These are phyloP conservation scores for Intubia oerlemansii DNA, from an alignment of 2,329 filamentous ascomycete genomes.

Conservation along the genomic window DNA sequence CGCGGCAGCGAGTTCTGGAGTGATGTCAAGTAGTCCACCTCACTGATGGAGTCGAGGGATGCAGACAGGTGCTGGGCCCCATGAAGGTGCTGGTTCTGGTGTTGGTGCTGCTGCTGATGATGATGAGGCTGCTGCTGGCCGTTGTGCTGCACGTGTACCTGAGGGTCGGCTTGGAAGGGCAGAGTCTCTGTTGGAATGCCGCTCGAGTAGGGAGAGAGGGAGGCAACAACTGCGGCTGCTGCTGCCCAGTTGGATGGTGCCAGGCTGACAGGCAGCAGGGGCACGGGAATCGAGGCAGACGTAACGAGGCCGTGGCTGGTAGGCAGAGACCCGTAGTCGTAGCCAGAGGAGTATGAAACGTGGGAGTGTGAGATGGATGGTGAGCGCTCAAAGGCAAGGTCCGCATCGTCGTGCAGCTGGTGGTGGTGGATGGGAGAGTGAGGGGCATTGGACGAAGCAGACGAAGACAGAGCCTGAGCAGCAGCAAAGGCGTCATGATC, in stretches of 20 bases:
- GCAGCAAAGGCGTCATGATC: conserved; percentile 13
- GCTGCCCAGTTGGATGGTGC: conserved; percentile 5
- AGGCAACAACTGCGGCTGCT: not conserved
- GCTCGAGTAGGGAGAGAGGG: conserved; percentile 5
- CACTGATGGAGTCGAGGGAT: conserved; percentile 37
- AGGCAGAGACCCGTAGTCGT: conserved; percentile 22
- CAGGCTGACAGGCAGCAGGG: conserved; percentile 4
- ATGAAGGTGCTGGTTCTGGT: conserved; percentile 14
- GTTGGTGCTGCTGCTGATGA: conserved; percentile 1
- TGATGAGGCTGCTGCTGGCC: conserved; percentile 2
- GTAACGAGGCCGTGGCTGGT: conserved; percentile 1
- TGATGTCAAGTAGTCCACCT: conserved; percentile 37
- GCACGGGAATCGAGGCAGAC: conserved; percentile 1
- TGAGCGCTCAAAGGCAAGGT: conserved; percentile 17
- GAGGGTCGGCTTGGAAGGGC: not conserved
- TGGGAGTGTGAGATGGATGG: conserved; percentile 25
- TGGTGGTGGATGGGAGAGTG: conserved; percentile 11
- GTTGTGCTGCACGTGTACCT: conserved; percentile 1
- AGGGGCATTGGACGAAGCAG: not conserved
- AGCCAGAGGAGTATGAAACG: conserved; percentile 16
- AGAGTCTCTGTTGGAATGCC: conserved; percentile 4
- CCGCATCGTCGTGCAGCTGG: conserved; percentile 17
- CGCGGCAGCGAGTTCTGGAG: conserved; percentile 30
- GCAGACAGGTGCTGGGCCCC: conserved; percentile 29
- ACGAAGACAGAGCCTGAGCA: conserved; percentile 1